Percentiles rank a stretch among this genome's conserved stretches.
Evolutionary conservation across 2,329 filamentous ascomycete species (phyloP).

Genomic region (Curvularia spicifera): DNA sequence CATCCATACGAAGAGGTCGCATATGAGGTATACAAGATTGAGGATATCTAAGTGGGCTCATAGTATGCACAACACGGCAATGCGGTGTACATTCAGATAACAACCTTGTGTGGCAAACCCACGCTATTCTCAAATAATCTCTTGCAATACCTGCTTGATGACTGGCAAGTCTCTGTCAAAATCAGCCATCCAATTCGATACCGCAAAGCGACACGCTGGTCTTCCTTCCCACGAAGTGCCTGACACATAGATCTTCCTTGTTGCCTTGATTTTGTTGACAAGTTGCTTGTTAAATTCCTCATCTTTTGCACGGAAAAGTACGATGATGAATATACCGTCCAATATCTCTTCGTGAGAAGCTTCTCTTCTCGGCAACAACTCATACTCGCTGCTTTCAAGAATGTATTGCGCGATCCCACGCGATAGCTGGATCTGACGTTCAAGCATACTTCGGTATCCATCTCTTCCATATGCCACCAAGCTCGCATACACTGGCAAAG

Average conservation of each 20-base stretch:
- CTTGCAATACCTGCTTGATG: constrained; percentile 67
- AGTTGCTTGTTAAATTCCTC: constrained; percentile 68
- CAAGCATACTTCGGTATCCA: constrained; percentile 73
- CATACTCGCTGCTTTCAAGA: constrained; percentile 65
- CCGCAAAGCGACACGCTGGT: constrained; percentile 80
- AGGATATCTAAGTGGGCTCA: constrained; percentile 47
- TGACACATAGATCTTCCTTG: constrained; percentile 79
- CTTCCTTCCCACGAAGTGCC: constrained; percentile 78
- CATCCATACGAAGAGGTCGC: constrained; percentile 57
- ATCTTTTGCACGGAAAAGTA: constrained; percentile 78
- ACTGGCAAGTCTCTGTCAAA: constrained; percentile 69
- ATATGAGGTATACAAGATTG: constrained; percentile 56
- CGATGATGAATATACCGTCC: constrained; percentile 69
- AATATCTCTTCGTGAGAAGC: constrained; percentile 51
- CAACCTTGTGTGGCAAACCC: background rate
- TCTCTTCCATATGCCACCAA: constrained; percentile 74
- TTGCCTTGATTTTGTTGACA: constrained; percentile 75
- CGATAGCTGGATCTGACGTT: constrained; percentile 74
- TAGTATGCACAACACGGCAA: background rate
- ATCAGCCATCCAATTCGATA: constrained; percentile 83
- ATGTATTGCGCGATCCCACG: constrained; percentile 71
- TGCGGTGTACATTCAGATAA: too few species aligned
- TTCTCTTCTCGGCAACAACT: constrained; percentile 64
- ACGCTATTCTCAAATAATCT: constrained; percentile 24
- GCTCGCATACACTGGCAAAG: constrained; percentile 85